These are phyloP conservation scores for Panicum hallii DNA, from an alignment of 202 grass and related monocot genomes.

Conservation along the genomic window DNA sequence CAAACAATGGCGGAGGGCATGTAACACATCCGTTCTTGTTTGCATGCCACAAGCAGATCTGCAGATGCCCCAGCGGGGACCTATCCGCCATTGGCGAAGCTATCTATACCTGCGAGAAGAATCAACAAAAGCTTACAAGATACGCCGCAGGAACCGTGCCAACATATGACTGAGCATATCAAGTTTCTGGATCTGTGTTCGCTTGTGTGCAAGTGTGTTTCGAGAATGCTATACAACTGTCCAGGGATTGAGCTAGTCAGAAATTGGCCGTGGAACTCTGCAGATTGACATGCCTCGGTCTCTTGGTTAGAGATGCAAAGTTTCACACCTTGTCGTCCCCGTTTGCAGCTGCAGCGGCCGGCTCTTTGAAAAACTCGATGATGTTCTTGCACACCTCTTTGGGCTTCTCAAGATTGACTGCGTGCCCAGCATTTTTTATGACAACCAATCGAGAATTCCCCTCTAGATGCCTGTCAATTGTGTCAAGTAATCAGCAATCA, in stretches of 20 bases:
- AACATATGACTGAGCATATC: background rate
- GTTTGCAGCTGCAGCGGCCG: constrained; percentile 23
- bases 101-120: constrained; percentile 21
- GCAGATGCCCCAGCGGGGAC: background rate
- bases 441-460: constrained; percentile 74
- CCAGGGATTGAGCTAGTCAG: background rate
- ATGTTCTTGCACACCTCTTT: constrained; percentile 66
- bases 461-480: constrained; percentile 67
- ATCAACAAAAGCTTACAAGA: background rate
- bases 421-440: constrained; percentile 82
- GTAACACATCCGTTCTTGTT: background rate
- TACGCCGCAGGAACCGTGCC: background rate
- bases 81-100: background rate
- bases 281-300: too few relatives aligned
- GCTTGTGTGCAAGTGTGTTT: background rate
- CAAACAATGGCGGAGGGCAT: background rate
- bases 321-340: constrained; percentile 52
- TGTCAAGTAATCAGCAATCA: constrained; percentile 8
- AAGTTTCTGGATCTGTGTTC: background rate
- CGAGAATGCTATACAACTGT: background rate
- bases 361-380: constrained; percentile 67
- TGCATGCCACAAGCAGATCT: background rate
- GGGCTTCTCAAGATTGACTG: constrained; percentile 91
- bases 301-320: background rate
- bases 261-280: background rate